Percentiles rank a stretch among this genome's conserved stretches.
phyloP scores from a whole-genome alignment of 2,329 filamentous ascomycete genomes.

The Alternaria metachromatica region DNA sequence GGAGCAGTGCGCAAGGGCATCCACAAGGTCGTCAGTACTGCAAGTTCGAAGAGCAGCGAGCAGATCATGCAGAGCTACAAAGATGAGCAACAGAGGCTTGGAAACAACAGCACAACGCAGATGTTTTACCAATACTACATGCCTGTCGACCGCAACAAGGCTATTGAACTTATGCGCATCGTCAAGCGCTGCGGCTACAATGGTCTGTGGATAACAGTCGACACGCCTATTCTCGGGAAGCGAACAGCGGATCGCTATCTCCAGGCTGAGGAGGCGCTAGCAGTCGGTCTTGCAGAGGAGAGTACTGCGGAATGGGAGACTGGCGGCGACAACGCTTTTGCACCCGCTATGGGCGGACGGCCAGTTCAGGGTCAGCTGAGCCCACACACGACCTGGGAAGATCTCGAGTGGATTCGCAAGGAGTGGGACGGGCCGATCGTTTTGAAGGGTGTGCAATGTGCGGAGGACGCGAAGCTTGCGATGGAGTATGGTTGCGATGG shows the following conservation, averaged over 20 bases:
- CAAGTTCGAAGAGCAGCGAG: slow-evolving; percentile 38
- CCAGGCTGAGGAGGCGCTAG: slow-evolving; percentile 57
- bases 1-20: slow-evolving; percentile 45
- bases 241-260: slow-evolving; percentile 43
- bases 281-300: slow-evolving; percentile 59
- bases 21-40: slow-evolving; percentile 47
- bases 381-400: slow-evolving; percentile 58
- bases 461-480: slow-evolving; percentile 55
- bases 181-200: slow-evolving; percentile 43
- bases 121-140: slow-evolving; percentile 49
- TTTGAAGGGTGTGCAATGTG: slow-evolving; percentile 54
- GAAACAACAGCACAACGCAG: slow-evolving; percentile 34
- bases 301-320: slow-evolving; percentile 59
- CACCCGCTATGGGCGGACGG: slow-evolving; percentile 61
- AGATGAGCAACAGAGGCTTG: slow-evolving; percentile 33
- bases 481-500: slow-evolving; percentile 54
- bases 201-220: slow-evolving; percentile 47
- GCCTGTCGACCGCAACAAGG: slow-evolving; percentile 40
- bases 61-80: slow-evolving; percentile 43
- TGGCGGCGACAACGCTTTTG: slow-evolving; percentile 63
- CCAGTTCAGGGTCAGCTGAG: slow-evolving; percentile 37
- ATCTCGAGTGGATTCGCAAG: slow-evolving; percentile 54
- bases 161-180: slow-evolving; percentile 40
- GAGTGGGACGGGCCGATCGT: slow-evolving; percentile 53
- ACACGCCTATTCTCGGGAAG: slow-evolving; percentile 45